These are phyloP conservation scores for Eimeria nieschulzi DNA, from an alignment of 169 alveolate genomes.

Conservation along the genomic window DNA sequence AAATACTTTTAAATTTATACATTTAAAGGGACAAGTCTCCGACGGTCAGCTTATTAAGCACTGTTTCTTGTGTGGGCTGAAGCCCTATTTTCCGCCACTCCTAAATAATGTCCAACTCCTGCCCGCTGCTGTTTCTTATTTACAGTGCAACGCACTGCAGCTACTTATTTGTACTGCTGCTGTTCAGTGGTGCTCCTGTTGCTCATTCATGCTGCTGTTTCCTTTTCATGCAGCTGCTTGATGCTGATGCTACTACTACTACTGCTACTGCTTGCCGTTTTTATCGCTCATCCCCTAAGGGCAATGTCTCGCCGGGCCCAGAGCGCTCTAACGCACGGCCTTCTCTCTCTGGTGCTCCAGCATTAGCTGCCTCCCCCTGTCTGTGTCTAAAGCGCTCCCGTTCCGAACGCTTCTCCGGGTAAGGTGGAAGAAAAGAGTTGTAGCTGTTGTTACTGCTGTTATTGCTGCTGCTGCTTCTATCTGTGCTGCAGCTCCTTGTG, in stretches of 20 bases:
- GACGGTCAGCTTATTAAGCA: no score
- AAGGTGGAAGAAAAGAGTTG: background rate
- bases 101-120: no score
- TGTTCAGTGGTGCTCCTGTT: no score
- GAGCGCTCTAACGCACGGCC: background rate
- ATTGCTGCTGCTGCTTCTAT: background rate
- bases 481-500: background rate
- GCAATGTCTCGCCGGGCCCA: background rate
- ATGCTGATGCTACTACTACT: background rate
- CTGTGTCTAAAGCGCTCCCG: background rate
- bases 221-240: background rate
- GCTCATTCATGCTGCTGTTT: no score
- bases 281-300: background rate
- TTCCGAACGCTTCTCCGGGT: background rate
- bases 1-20: no score
- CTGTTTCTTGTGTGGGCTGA: no score
- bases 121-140: no score
- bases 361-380: background rate
- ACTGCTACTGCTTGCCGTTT: background rate
- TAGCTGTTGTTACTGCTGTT: background rate
- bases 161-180: no score
- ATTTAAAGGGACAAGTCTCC: no score
- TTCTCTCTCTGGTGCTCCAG: conserved; percentile 3
- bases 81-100: no score
- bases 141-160: no score